Percentiles rank a stretch among this genome's conserved stretches.
Evolutionary conservation across 1,284 basidiomycete genomes (phyloP).

Genomic region (Pyrrhoderma lamaoense): DNA sequence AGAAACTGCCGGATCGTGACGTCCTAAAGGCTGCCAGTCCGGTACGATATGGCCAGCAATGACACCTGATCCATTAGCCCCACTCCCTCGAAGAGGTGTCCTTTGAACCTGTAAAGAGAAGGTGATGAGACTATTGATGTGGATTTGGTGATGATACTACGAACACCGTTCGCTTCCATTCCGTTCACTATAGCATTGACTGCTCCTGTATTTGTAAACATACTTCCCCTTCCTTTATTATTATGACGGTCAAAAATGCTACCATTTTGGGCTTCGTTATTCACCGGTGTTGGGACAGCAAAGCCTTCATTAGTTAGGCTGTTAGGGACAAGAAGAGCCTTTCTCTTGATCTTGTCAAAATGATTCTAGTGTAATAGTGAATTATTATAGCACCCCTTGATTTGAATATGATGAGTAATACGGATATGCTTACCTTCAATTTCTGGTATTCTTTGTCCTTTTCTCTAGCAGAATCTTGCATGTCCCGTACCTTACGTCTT

Average conservation of each 20-base stretch:
- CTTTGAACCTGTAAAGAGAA: constrained; percentile 16
- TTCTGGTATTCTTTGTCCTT: constrained; percentile 82
- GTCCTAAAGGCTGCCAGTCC: constrained; percentile 14
- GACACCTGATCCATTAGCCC: neutral
- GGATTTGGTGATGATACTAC: constrained; percentile 15
- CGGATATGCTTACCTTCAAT: constrained; percentile 56
- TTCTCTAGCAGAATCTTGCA: constrained; percentile 67
- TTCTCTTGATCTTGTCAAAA: constrained; percentile 72
- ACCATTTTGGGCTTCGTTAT: constrained; percentile 17
- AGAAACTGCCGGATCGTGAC: constrained; percentile 6
- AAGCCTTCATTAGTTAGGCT: constrained; percentile 14
- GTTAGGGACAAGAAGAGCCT: constrained; percentile 48
- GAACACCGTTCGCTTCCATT: constrained; percentile 64
- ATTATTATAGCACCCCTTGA: too few species aligned
- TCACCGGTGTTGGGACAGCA: constrained; percentile 5
- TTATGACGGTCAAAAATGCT: constrained; percentile 14
- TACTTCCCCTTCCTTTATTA: constrained; percentile 20
- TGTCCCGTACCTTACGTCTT: constrained; percentile 59
- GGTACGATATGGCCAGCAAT: constrained; percentile 3
- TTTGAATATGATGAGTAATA: too few species aligned
- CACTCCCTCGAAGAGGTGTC: constrained; percentile 13
- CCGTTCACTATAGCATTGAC: constrained; percentile 52
- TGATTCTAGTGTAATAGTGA: constrained; percentile 40
- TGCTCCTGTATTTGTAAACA: constrained; percentile 21
- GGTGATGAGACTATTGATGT: neutral